phyloP scores from a whole-genome alignment of 164 flowering plant species.

The Macadamia integrifolia region DNA sequence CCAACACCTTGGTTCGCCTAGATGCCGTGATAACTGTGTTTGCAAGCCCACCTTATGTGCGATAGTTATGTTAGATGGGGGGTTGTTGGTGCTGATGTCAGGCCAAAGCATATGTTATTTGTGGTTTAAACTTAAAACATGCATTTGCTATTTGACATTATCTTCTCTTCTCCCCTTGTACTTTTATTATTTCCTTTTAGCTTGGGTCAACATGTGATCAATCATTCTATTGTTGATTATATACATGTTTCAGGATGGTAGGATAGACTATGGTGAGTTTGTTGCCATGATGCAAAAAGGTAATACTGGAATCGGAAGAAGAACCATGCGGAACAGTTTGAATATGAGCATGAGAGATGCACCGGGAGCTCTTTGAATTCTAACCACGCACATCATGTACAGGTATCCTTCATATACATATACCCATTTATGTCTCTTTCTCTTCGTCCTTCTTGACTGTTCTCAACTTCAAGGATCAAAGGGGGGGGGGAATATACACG shows the following conservation, averaged over 20 bases:
- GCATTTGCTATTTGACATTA: neutral
- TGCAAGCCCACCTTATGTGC: neutral
- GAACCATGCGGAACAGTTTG: slow-evolving; percentile 88
- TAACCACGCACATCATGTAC: slow-evolving; percentile 15
- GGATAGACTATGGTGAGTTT: slow-evolving; percentile 91
- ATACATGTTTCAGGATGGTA: slow-evolving; percentile 63
- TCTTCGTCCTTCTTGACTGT: neutral
- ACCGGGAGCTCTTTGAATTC: slow-evolving; percentile 37
- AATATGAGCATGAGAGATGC: slow-evolving; percentile 85
- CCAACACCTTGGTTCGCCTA: no score
- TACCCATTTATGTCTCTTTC: neutral
- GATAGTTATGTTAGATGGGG: no score
- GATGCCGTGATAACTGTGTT: neutral
- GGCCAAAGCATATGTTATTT: neutral
- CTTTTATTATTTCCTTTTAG: neutral
- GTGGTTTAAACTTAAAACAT: neutral
- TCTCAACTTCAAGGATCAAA: neutral
- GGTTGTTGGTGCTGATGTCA: neutral
- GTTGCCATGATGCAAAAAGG: slow-evolving; percentile 97
- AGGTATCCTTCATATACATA: slow-evolving; percentile 23
- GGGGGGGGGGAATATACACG: neutral
- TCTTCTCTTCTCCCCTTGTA: neutral
- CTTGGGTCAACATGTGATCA: neutral
- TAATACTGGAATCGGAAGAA: slow-evolving; percentile 78
- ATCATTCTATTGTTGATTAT: neutral